Percentiles rank a stretch among this genome's conserved stretches.
These are phyloP conservation scores for Ampelomyces quisqualis DNA, from an alignment of 2,329 filamentous ascomycete species.

Conservation along the genomic window DNA sequence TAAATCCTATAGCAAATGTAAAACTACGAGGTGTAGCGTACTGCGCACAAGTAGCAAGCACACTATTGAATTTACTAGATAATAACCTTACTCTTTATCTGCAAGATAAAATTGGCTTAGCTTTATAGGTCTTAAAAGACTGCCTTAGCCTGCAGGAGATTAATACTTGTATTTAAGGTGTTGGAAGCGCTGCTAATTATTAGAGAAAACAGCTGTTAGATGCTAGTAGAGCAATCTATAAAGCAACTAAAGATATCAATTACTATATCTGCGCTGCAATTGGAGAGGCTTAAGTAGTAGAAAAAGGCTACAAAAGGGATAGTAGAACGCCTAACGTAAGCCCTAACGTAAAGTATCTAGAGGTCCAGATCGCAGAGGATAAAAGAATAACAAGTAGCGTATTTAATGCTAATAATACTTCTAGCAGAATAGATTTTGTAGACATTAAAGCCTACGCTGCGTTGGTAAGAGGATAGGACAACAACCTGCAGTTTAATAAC, in stretches of 20 bases:
- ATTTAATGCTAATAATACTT: slow-evolving; percentile 3
- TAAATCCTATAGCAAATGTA: slow-evolving; percentile 9
- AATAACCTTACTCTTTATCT: background rate
- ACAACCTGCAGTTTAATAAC: background rate
- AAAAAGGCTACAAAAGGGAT: background rate
- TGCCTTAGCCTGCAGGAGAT: slow-evolving; percentile 8
- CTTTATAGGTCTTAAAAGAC: background rate
- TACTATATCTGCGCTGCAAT: slow-evolving; percentile 5
- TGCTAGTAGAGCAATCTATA: slow-evolving; percentile 3
- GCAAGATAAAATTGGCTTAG: background rate
- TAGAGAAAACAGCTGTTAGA: slow-evolving; percentile 5
- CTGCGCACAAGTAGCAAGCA: slow-evolving; percentile 4
- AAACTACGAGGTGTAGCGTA: slow-evolving; percentile 3
- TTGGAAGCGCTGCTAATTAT: slow-evolving; percentile 3
- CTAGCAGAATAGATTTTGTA: slow-evolving; percentile 5
- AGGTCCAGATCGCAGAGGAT: background rate
- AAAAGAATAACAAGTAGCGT: background rate
- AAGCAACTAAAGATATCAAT: slow-evolving; percentile 2
- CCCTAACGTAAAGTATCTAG: slow-evolving; percentile 3
- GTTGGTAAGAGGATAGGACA: background rate
- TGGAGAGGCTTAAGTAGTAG: background rate
- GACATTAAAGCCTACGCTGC: slow-evolving; percentile 6
- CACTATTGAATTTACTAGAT: slow-evolving; percentile 1
- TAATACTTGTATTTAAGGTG: slow-evolving; percentile 2
- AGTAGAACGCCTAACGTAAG: slow-evolving; percentile 3